Evolutionary conservation across 441 rosid species (phyloP), one percentile per base, ranked within the genome.

Genomic region (Eutrema salsugineum): DNA sequence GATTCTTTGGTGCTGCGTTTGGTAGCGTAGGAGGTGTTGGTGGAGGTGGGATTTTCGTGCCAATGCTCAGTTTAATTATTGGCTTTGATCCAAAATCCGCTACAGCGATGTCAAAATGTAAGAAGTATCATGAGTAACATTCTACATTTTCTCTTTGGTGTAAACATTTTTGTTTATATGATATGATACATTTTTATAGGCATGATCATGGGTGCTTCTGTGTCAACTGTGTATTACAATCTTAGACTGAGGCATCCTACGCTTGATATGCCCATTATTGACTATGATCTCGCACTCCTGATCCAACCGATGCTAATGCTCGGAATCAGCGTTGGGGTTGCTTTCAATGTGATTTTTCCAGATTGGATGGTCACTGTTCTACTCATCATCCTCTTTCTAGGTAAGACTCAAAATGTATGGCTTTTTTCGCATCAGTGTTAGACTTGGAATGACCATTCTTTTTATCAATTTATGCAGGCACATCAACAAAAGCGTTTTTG

Each of bases 271-370:
- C 90, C 94, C 5, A 77, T 89, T 66, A 85, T 89, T 16, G 94
- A 89, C 66, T 87, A 89, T 65, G 91, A 89, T 72, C 84, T 89
- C 62, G 91, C 94, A 0, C 59, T 89, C n/a, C 83, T 89, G 30
- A 84, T 89, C 50, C 94, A 89, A 70, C 94, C 94, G 0, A 89
- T 89, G 94, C 81, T 89, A 3, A 85, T 89, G 88, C 82, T 89
- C 11, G 94, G 94, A 32, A 89, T 89, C 66, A 89, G 94, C 53
- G 16, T 87, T 72, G 94, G 94, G 4, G 94, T 89, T 43, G 78
- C 88, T 28, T 87, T 85, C 70, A 87, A 89, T 38, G 90, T 87
- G 28, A 67, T 89, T 39, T 89, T 89, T 50, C 86, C 91, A 0
- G 90, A 89, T 68, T 87, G 91, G 94, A 78, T 89, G 94, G 90